Evolutionary conservation across 1,284 basidiomycete species (phyloP).

Genomic region (Cryptococcus hybrid): DNA sequence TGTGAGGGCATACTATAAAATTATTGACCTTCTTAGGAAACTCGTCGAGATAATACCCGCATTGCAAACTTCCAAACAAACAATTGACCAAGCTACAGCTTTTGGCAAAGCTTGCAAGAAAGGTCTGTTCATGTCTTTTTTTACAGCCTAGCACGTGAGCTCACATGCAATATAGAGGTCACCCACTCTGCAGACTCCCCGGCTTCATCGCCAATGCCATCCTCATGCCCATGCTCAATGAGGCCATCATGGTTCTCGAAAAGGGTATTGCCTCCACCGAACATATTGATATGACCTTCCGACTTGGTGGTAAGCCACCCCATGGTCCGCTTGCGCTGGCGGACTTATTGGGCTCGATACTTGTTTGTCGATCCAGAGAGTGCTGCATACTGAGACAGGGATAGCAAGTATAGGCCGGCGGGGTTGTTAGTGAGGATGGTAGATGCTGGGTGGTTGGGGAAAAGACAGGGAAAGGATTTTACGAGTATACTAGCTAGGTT

Average conservation of each 20-base stretch:
- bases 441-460: slow-evolving; percentile 92
- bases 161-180: slow-evolving; percentile 60
- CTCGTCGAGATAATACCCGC: slow-evolving; percentile 89
- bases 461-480: slow-evolving; percentile 68
- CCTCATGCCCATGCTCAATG: slow-evolving; percentile 52
- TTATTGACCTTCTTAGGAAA: slow-evolving; percentile 58
- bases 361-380: slow-evolving; percentile 85
- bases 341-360: slow-evolving; percentile 85
- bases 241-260: slow-evolving; percentile 84
- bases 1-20: background rate
- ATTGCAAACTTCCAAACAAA: slow-evolving; percentile 79
- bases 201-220: slow-evolving; percentile 59
- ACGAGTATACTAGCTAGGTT: slow-evolving; percentile 58
- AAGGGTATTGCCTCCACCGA: slow-evolving; percentile 86
- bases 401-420: slow-evolving; percentile 96
- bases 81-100: slow-evolving; percentile 69
- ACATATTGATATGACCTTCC: slow-evolving; percentile 92
- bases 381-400: slow-evolving; percentile 84
- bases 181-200: slow-evolving; percentile 76
- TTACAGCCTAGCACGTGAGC: background rate
- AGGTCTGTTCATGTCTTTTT: slow-evolving; percentile 52
- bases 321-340: slow-evolving; percentile 87
- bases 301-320: slow-evolving; percentile 89
- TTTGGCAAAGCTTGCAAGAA: slow-evolving; percentile 91
- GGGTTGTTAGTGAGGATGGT: slow-evolving; percentile 92